Conservation (phyloP, 2,329 filamentous ascomycete genomes). For the Pestalotiopsis fici region DNA sequence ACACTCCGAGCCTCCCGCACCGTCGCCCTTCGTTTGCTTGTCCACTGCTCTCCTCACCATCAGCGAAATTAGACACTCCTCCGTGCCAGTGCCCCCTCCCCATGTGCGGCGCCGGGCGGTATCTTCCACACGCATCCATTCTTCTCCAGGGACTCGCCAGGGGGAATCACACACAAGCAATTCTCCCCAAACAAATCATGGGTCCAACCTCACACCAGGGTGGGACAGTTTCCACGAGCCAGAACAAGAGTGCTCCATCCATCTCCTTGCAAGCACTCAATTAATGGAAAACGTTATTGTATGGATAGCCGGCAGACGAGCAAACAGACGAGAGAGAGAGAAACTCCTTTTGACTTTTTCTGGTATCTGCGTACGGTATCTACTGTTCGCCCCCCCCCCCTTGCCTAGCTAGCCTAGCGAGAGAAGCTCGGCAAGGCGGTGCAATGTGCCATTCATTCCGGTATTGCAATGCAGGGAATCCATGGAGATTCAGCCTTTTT, state of each 20-base stretch:
- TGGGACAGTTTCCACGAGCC: constrained; percentile 7
- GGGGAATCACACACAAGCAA: constrained; percentile 4
- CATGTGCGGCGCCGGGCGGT: neutral
- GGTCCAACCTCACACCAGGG: neutral
- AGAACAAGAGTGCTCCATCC: neutral
- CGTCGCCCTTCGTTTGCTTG: neutral
- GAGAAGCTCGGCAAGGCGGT: neutral
- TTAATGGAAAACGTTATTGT: constrained; percentile 9
- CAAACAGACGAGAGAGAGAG: neutral
- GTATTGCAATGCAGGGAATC: neutral
- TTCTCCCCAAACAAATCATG: constrained; percentile 6
- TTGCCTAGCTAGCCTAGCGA: neutral
- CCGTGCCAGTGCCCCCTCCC: neutral
- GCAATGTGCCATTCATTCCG: neutral
- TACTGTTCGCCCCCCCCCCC: neutral
- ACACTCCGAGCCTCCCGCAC: neutral
- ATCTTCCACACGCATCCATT: neutral
- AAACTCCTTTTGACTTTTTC: neutral
- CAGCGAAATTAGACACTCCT: neutral
- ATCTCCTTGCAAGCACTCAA: constrained; percentile 5
- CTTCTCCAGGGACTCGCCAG: neutral
- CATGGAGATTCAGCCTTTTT: neutral
- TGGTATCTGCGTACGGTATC: neutral
- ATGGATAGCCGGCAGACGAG: neutral
- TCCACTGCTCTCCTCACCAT: neutral